Evolutionary conservation across 2,329 filamentous ascomycete species (phyloP).

Genomic region (Ambrosiella xylebori): DNA sequence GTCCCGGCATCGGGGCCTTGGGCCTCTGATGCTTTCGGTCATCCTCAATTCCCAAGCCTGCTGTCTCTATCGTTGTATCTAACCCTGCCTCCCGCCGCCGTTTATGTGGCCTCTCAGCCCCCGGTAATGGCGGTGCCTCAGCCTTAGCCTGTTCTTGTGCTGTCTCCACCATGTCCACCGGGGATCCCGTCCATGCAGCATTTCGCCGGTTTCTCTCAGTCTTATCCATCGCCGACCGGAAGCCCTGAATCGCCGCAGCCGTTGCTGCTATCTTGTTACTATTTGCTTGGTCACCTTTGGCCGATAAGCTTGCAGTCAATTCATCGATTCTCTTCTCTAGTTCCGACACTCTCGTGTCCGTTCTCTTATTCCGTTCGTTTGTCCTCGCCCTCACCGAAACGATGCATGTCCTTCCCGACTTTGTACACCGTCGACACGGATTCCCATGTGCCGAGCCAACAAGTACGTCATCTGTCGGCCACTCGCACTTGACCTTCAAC

Average conservation of each 20-base stretch:
- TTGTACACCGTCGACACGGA: conserved; percentile 59
- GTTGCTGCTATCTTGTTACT: conserved; percentile 17
- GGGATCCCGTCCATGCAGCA: not conserved
- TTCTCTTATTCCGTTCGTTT: conserved; percentile 72
- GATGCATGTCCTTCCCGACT: conserved; percentile 60
- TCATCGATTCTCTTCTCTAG: conserved; percentile 87
- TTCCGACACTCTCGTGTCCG: conserved; percentile 74
- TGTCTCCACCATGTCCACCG: conserved; percentile 1
- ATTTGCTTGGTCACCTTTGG: conserved; percentile 18
- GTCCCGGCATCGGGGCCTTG: conserved; percentile 11
- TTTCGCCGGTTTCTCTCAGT: not conserved
- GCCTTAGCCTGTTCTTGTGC: conserved; percentile 19
- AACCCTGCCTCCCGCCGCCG: not conserved
- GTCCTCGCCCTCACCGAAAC: conserved; percentile 51
- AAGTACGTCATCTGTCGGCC: conserved; percentile 37
- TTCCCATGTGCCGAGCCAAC: conserved; percentile 28
- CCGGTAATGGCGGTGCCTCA: not conserved
- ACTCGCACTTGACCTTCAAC: conserved; percentile 73
- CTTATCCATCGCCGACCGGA: conserved; percentile 11
- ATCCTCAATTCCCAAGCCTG: not conserved
- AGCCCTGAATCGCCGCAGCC: conserved; percentile 4
- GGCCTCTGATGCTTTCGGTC: conserved; percentile 11
- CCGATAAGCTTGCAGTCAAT: conserved; percentile 61
- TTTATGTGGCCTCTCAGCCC: conserved; percentile 5
- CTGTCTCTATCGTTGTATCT: not conserved